Evolutionary conservation across 352 stramenopile species (phyloP).

Genomic region (Globisporangium acanthophoron): DNA sequence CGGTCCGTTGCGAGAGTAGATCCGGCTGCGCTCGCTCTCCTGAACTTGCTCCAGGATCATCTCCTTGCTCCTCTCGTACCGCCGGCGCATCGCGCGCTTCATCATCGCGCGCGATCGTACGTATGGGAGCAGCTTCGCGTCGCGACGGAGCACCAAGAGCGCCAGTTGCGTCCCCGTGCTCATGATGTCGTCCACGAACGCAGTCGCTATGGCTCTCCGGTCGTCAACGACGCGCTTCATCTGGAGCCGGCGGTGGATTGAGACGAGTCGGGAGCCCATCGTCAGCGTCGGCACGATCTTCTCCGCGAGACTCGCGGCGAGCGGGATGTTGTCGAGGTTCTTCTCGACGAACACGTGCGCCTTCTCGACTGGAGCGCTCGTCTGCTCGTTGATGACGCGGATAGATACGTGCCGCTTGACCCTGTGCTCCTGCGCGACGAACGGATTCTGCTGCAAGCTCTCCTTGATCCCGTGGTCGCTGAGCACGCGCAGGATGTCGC

Average conservation of each 20-base stretch:
- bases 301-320: conserved; percentile 42
- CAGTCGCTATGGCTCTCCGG: conserved; percentile 16
- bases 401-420: conserved; percentile 45
- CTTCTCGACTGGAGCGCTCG: conserved; percentile 31
- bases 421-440: conserved; percentile 35
- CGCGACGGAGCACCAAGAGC: conserved; percentile 24
- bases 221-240: conserved; percentile 39
- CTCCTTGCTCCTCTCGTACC: conserved; percentile 36
- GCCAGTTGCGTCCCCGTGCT: conserved; percentile 25
- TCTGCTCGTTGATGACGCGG: conserved; percentile 46
- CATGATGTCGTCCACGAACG: conserved; percentile 32
- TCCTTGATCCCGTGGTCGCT: conserved; percentile 55
- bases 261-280: conserved; percentile 57
- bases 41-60: conserved; percentile 38
- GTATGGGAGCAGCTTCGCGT: conserved; percentile 40
- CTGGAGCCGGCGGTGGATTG: conserved; percentile 50
- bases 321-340: conserved; percentile 32
- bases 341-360: conserved; percentile 61
- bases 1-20: conserved; percentile 43
- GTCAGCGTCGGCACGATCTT: conserved; percentile 58
- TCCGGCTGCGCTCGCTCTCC: conserved; percentile 50
- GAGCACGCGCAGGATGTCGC: conserved; percentile 36
- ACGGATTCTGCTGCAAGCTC: conserved; percentile 61
- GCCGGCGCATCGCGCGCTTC: conserved; percentile 35
- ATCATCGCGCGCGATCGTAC: conserved; percentile 40